Conservation (phyloP, 495 filamentous ascomycete genomes). For the Tuber aestivum region DNA sequence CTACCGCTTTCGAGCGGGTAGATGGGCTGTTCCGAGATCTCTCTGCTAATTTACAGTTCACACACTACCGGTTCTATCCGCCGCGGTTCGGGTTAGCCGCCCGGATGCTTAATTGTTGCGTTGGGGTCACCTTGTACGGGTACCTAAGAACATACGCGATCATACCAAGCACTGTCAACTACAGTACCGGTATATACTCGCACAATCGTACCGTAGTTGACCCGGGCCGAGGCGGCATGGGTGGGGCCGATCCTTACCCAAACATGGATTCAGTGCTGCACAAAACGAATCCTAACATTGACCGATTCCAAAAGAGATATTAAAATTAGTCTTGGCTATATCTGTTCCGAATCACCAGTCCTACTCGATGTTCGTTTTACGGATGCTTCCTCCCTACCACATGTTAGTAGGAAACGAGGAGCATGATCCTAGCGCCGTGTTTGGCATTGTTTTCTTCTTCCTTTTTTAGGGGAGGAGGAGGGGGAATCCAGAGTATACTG, state of each 20-base stretch:
- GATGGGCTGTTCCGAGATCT: not conserved
- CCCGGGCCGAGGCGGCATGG: not conserved
- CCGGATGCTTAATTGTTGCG: not conserved
- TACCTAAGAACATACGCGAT: too few relatives aligned
- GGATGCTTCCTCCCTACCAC: not conserved
- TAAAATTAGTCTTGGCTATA: not conserved
- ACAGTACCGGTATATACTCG: too few relatives aligned
- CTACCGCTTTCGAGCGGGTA: not conserved
- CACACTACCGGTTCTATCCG: not conserved
- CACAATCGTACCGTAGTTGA: too few relatives aligned
- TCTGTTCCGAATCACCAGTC: not conserved
- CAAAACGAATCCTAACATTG: too few relatives aligned
- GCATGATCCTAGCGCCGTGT: not conserved
- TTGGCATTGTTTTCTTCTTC: not conserved
- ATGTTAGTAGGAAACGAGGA: not conserved
- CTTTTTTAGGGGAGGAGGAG: too few relatives aligned
- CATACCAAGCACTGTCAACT: not conserved
- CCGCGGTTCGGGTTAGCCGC: not conserved
- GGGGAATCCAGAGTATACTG: not conserved
- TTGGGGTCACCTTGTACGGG: not conserved
- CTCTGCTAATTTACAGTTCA: not conserved
- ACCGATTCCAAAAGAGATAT: not conserved
- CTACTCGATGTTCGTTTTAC: not conserved
- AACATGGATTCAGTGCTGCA: not conserved
- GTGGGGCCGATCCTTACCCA: not conserved